A percentile compares a stretch with the other conserved stretches of the same genome.
Conservation (phyloP, 2,329 filamentous ascomycete genomes). For the Pestalotiopsis sp. region DNA sequence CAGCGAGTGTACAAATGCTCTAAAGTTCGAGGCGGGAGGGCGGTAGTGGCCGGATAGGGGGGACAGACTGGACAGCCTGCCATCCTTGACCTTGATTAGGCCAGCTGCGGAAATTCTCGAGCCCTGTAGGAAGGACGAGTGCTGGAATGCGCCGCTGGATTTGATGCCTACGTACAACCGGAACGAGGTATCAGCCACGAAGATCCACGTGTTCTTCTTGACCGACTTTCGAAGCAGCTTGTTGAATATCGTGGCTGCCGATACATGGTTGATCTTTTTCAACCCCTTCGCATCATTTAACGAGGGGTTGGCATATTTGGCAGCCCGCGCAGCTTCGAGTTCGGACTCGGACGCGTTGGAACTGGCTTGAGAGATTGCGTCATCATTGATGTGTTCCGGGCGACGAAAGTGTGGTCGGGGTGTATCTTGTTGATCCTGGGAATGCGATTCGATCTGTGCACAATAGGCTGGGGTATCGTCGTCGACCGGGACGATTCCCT, state of each 20-base stretch:
- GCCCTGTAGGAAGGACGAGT: conserved; percentile 85
- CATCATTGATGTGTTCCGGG: conserved; percentile 19
- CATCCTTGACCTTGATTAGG: conserved; percentile 80
- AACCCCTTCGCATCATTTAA: conserved; percentile 60
- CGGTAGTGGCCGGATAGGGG: conserved; percentile 80
- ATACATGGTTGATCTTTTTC: conserved; percentile 60
- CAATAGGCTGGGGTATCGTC: conserved; percentile 59
- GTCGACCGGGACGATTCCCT: conserved; percentile 66
- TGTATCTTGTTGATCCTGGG: conserved; percentile 26
- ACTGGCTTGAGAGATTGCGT: conserved; percentile 14
- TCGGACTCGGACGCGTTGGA: conserved; percentile 43
- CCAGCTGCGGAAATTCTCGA: conserved; percentile 80
- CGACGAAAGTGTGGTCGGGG: conserved; percentile 25
- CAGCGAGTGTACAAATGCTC: conserved; percentile 74
- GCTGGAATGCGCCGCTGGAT: conserved; percentile 83
- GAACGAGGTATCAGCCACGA: conserved; percentile 83
- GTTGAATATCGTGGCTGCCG: conserved; percentile 73
- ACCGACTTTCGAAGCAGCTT: conserved; percentile 76
- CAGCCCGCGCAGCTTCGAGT: conserved; percentile 60
- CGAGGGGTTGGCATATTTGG: conserved; percentile 65
- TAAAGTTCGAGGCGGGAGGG: conserved; percentile 80
- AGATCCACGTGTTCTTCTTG: conserved; percentile 91
- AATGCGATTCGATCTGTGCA: conserved; percentile 30
- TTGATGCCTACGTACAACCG: conserved; percentile 90
- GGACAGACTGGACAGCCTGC: conserved; percentile 71